These are phyloP conservation scores for Boletus reticuloceps DNA, from an alignment of 768 basidiomycete species.

Conservation along the genomic window DNA sequence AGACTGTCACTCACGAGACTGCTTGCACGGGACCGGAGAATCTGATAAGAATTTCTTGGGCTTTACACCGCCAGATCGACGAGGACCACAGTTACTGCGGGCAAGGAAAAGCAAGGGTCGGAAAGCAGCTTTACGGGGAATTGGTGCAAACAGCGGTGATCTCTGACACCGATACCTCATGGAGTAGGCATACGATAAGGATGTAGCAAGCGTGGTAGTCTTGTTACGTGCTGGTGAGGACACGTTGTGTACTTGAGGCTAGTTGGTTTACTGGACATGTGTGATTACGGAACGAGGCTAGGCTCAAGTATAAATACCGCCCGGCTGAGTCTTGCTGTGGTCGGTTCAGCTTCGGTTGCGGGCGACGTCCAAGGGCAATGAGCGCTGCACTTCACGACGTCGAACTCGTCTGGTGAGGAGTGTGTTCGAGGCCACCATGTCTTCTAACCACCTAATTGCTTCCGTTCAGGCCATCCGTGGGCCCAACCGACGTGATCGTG, in stretches of 20 bases:
- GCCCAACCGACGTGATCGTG: slow-evolving; percentile 58
- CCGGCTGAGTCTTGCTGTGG: not conserved
- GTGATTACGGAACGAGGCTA: slow-evolving; percentile 20
- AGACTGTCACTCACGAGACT: slow-evolving; percentile 5
- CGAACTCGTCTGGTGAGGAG: slow-evolving; percentile 49
- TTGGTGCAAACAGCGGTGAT: slow-evolving; percentile 24
- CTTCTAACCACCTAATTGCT: not conserved
- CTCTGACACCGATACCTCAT: slow-evolving; percentile 7
- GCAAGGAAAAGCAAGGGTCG: slow-evolving; percentile 34
- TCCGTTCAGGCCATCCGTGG: slow-evolving; percentile 52
- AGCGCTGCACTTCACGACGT: slow-evolving; percentile 44
- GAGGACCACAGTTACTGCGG: slow-evolving; percentile 16
- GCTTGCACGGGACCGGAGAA: not conserved
- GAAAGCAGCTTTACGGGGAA: slow-evolving; percentile 32
- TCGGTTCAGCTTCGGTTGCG: slow-evolving; percentile 21
- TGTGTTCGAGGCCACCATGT: slow-evolving; percentile 12
- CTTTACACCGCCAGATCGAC: slow-evolving; percentile 27
- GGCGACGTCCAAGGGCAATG: slow-evolving; percentile 26
- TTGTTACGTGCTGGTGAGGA: slow-evolving; percentile 1
- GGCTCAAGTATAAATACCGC: slow-evolving; percentile 21
- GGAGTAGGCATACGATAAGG: slow-evolving; percentile 6
- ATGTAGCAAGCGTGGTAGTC: not conserved
- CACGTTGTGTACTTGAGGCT: slow-evolving; percentile 15
- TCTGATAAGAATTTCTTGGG: slow-evolving; percentile 24
- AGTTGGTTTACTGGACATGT: slow-evolving; percentile 6